Evolutionary conservation across 1,139 yeast species (phyloP), one percentile per base, ranked within the genome.

Genomic region (Sugiyamaella paludigena): DNA sequence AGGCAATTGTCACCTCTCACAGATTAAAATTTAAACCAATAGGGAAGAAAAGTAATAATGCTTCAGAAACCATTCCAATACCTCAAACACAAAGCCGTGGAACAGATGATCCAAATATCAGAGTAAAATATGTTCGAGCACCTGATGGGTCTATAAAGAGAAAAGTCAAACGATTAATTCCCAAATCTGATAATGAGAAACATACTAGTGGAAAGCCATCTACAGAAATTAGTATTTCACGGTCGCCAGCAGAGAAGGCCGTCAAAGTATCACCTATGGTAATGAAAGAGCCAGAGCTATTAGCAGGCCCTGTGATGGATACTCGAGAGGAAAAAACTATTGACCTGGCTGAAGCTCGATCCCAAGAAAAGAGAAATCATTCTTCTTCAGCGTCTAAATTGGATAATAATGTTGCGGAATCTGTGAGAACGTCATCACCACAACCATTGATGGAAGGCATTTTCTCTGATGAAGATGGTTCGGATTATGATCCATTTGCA

Each of bases 101-200:
- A n/a, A 27, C 15, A 15, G 30, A 15, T 10, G 13, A 10, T 29
- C n/a, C 27, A 24, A 5, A 28, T 34, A 34, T 32, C 5, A 41
- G 33, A 24, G 39, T 41, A 13, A 41, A 41, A 41, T 41, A 41
- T 15, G 45, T 41, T 24, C 45, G 45, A 19, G 45, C 39, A 28
- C 45, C 45, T 5, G 45, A 41, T 34, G 45, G 45, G 7, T 34
- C 34, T 12, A 27, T 41, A 4, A 41, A 41, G 27, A 41, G 29
- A 32, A 41, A 41, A 27, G 45, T 41, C 6, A 41, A 41, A 16
- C 27, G 45, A 15, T 5, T 34, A 4, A 34, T 13, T 10, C 34
- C 39, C 11, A 34, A 34, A 11, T 19, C 24, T 19, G 5, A 19
- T 19, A 5, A 19, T 19, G 5, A 19, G 5, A 19, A 5, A 19